A percentile compares a stretch with the other conserved stretches of the same genome.
phyloP scores from a whole-genome alignment of 176 grass and related monocot species.

The Tillandsia fasciculata region DNA sequence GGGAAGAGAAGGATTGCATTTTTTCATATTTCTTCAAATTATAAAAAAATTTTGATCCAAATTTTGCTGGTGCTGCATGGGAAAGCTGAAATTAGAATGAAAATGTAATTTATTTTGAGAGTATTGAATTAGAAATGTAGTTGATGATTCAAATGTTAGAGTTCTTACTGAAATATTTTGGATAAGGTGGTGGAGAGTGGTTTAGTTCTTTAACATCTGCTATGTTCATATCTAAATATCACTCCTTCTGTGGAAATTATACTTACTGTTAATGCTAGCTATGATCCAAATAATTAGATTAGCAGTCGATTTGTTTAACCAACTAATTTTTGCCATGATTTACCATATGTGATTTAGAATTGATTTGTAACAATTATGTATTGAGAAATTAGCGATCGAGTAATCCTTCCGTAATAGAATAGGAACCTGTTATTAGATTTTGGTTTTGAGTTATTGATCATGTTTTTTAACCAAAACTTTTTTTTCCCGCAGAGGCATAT shows the following conservation, averaged over 20 bases:
- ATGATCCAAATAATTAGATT: background rate
- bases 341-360: too few relatives aligned
- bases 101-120: too few relatives aligned
- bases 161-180: too few relatives aligned
- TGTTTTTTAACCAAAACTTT: background rate
- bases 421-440: background rate
- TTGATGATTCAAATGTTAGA: too few relatives aligned
- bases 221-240: background rate
- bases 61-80: too few relatives aligned
- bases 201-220: background rate
- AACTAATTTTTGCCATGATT: background rate
- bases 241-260: background rate
- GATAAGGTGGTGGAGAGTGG: too few relatives aligned
- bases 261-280: background rate
- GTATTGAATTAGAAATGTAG: too few relatives aligned
- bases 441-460: background rate
- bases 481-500: constrained; percentile 47
- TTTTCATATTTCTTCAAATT: too few relatives aligned
- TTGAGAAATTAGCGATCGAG: background rate
- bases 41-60: too few relatives aligned
- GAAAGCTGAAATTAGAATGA: too few relatives aligned
- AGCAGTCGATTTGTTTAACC: background rate
- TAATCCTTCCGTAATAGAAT: background rate
- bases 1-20: background rate
- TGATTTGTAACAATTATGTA: too few relatives aligned